phyloP scores from a whole-genome alignment of 2,329 filamentous ascomycete genomes.

The Amauroascus verrucosus region DNA sequence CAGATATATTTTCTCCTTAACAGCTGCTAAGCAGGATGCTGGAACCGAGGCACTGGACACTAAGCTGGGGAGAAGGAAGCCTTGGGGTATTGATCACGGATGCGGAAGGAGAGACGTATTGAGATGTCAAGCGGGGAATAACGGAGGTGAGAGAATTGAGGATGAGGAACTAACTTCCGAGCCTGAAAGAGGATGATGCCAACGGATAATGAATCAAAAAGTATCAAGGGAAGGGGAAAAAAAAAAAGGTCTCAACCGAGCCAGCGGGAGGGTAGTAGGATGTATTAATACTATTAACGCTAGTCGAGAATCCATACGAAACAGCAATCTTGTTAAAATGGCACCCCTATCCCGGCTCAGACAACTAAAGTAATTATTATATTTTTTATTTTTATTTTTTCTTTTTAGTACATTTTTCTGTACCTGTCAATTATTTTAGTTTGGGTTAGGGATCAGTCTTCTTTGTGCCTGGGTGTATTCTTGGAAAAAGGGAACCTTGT shows the following conservation, averaged over 20 bases:
- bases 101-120: too few species aligned
- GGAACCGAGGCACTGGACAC: conserved; percentile 2
- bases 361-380: conserved; percentile 5
- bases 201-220: conserved; percentile 2
- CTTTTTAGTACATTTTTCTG: background rate
- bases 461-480: conserved; percentile 8
- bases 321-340: conserved; percentile 9
- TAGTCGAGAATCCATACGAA: conserved; percentile 10
- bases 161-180: conserved; percentile 9
- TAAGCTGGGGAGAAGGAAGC: background rate
- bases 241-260: conserved; percentile 1
- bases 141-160: background rate
- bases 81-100: too few species aligned
- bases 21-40: background rate
- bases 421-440: conserved; percentile 11
- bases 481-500: conserved; percentile 7
- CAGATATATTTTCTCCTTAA: background rate
- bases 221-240: conserved; percentile 1
- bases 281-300: conserved; percentile 8
- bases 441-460: conserved; percentile 7
- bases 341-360: conserved; percentile 10
- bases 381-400: background rate
- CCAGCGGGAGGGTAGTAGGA: conserved; percentile 7
- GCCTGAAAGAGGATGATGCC: conserved; percentile 5
- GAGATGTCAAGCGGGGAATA: background rate